These are phyloP conservation scores for Tetracentron sinense DNA, from an alignment of 164 flowering plant species.

Conservation along the genomic window DNA sequence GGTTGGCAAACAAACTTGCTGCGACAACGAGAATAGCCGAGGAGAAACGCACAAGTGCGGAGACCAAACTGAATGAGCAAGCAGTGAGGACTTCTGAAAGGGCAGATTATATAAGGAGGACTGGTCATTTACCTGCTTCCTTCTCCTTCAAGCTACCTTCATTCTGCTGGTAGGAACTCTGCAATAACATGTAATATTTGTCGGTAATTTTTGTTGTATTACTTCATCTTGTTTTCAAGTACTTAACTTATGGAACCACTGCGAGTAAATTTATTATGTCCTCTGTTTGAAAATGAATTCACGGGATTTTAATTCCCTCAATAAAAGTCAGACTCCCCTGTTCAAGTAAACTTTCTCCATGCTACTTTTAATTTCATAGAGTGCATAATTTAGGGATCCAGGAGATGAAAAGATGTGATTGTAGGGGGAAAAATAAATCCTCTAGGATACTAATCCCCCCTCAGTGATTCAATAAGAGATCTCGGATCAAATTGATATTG, in stretches of 20 bases:
- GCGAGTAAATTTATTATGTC: background rate
- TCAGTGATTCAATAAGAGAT: too few relatives aligned
- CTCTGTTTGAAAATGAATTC: too few relatives aligned
- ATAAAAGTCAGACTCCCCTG: too few relatives aligned
- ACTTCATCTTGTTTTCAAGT: background rate
- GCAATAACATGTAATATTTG: conserved; percentile 1
- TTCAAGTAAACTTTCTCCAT: too few relatives aligned
- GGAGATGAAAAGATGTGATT: too few relatives aligned
- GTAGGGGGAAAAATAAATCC: too few relatives aligned
- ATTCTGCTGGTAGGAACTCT: conserved; percentile 57
- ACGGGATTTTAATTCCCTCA: too few relatives aligned
- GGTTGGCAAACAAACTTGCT: conserved; percentile 64
- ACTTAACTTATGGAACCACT: background rate
- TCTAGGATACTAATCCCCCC: too few relatives aligned
- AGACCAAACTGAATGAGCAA: conserved; percentile 72
- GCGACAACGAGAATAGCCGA: conserved; percentile 79
- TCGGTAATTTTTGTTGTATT: conserved; percentile 11
- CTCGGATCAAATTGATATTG: too few relatives aligned
- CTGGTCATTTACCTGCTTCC: conserved; percentile 80
- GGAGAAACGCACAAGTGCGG: conserved; percentile 86
- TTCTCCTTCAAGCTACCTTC: conserved; percentile 79
- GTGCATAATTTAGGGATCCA: too few relatives aligned
- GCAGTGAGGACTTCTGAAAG: conserved; percentile 72
- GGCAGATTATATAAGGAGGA: conserved; percentile 86
- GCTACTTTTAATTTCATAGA: too few relatives aligned